Evolutionary conservation across 192 early-diverging fungal species (phyloP).

Genomic region (Podila epigama): DNA sequence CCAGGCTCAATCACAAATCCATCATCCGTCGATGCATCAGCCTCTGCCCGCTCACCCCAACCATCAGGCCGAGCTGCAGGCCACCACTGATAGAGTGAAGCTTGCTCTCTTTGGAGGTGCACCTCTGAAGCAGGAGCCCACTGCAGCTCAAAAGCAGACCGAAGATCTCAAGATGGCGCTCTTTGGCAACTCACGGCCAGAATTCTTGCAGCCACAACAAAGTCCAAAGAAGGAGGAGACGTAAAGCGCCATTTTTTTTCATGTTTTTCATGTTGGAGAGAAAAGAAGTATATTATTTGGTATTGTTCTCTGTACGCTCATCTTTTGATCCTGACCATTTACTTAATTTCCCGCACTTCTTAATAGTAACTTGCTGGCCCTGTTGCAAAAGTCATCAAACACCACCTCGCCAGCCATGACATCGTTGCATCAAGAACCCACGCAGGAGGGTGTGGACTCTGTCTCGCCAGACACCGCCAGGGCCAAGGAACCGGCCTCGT

Average conservation of each 20-base stretch:
- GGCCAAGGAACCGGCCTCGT: slow-evolving; percentile 2
- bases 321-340: background rate
- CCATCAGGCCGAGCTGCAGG: slow-evolving; percentile 29
- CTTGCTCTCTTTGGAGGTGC: slow-evolving; percentile 50
- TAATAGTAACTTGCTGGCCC: slow-evolving; percentile 34
- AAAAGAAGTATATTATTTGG: background rate
- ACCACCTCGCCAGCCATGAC: slow-evolving; percentile 15
- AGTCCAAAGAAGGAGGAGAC: slow-evolving; percentile 41
- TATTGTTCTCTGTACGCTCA: background rate
- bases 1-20: slow-evolving; percentile 8
- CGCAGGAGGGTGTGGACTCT: background rate
- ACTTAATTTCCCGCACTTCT: background rate
- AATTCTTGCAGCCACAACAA: slow-evolving; percentile 30
- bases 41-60: too few species aligned
- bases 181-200: slow-evolving; percentile 36
- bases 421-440: slow-evolving; percentile 1
- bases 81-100: slow-evolving; percentile 50
- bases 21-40: too few species aligned
- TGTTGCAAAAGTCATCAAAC: slow-evolving; percentile 39
- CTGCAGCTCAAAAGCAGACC: slow-evolving; percentile 39
- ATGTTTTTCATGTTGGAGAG: background rate
- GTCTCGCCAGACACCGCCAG: slow-evolving; percentile 2
- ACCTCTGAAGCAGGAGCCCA: slow-evolving; percentile 21
- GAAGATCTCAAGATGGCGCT: slow-evolving; percentile 40
- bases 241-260: slow-evolving; percentile 3